phyloP scores from a whole-genome alignment of 441 rosid species.

The Bocquillonia castaneifolia region DNA sequence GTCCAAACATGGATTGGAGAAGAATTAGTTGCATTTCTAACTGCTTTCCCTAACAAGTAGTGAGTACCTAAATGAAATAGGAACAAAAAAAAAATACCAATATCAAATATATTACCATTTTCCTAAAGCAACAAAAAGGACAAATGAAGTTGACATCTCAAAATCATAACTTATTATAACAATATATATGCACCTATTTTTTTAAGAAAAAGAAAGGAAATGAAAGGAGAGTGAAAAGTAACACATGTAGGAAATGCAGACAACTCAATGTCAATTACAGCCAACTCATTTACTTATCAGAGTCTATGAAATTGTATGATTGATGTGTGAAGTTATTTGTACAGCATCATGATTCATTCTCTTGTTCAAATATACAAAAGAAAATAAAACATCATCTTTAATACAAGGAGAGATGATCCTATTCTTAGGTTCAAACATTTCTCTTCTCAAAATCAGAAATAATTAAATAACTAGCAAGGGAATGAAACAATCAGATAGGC shows the following conservation, averaged over 20 bases:
- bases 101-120: neutral
- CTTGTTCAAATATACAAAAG: neutral
- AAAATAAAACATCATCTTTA: neutral
- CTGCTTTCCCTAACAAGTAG: too few relatives aligned
- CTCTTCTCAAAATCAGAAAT: neutral
- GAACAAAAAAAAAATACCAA: neutral
- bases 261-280: neutral
- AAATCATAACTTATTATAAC: neutral
- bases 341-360: neutral
- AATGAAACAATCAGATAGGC: neutral
- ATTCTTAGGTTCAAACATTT: neutral
- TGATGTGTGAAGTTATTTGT: neutral
- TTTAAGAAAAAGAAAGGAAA: neutral
- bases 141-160: neutral
- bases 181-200: neutral
- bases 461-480: neutral
- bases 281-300: neutral
- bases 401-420: neutral
- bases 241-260: neutral
- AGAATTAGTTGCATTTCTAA: too few relatives aligned
- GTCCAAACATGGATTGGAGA: neutral
- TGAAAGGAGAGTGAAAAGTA: neutral
- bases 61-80: too few relatives aligned
- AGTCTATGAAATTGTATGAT: neutral
- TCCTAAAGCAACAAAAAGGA: neutral